phyloP scores from a whole-genome alignment of 2,329 filamentous ascomycete species.

The Aspergillus fumigatus region DNA sequence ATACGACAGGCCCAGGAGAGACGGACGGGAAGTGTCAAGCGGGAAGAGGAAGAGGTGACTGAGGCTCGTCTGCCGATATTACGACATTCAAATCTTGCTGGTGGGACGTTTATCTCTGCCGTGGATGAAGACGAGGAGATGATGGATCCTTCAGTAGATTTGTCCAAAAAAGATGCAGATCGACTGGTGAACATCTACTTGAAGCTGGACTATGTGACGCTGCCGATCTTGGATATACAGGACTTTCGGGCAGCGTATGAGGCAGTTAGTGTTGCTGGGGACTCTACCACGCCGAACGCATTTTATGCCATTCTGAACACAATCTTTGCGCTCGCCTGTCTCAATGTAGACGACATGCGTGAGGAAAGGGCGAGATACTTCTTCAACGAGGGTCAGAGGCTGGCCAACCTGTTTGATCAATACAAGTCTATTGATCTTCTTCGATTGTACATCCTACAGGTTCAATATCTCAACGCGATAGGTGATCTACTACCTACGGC shows the following conservation, averaged over 20 bases:
- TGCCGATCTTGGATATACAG: conserved; percentile 20
- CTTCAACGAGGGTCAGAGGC: conserved; percentile 15
- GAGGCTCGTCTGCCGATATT: not conserved
- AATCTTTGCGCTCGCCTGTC: conserved; percentile 15
- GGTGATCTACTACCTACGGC: conserved; percentile 15
- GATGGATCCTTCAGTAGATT: conserved; percentile 1
- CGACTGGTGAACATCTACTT: conserved; percentile 16
- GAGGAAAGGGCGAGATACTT: conserved; percentile 9
- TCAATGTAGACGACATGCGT: conserved; percentile 6
- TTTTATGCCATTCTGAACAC: conserved; percentile 17
- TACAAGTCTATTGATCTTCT: conserved; percentile 8
- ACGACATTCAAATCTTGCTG: not conserved
- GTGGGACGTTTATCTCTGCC: not conserved
- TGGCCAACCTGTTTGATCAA: conserved; percentile 12
- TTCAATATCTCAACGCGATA: conserved; percentile 21
- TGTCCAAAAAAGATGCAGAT: conserved; percentile 14
- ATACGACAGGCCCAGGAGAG: conserved; percentile 4
- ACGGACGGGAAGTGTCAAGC: conserved; percentile 6
- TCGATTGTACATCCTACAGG: conserved; percentile 18
- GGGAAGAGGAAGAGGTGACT: conserved; percentile 7
- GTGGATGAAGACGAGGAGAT: not conserved
- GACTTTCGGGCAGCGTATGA: conserved; percentile 15
- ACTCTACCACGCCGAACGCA: conserved; percentile 4
- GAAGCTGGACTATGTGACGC: conserved; percentile 21
- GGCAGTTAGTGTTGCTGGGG: conserved; percentile 2